These are phyloP conservation scores for Aspergillus olivimuriae DNA, from an alignment of 495 filamentous ascomycete genomes.

Conservation along the genomic window DNA sequence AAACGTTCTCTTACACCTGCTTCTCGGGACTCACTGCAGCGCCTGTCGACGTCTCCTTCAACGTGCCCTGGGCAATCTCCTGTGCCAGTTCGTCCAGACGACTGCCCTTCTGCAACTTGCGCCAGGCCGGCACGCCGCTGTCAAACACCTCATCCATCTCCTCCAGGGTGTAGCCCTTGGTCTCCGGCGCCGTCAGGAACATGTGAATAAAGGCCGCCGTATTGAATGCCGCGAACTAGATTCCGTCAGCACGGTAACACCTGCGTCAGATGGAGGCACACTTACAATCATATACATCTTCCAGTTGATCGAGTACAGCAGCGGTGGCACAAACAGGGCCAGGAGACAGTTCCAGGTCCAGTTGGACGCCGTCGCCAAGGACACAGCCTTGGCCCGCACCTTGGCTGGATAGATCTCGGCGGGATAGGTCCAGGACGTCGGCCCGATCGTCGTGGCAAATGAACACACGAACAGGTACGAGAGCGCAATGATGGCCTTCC, in stretches of 20 bases:
- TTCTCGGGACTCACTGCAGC: neutral
- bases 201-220: conserved; percentile 33
- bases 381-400: conserved; percentile 61
- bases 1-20: neutral
- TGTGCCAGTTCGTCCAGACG: conserved; percentile 9
- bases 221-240: conserved; percentile 17
- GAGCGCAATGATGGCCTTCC: conserved; percentile 52
- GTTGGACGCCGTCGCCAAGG: conserved; percentile 57
- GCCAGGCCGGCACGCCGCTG: conserved; percentile 11
- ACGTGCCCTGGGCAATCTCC: conserved; percentile 13
- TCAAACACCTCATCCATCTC: conserved; percentile 43
- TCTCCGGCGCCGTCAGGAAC: conserved; percentile 52
- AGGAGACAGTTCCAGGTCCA: conserved; percentile 50
- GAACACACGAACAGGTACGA: conserved; percentile 61
- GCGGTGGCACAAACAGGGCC: conserved; percentile 12
- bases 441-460: conserved; percentile 46
- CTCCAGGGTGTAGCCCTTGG: conserved; percentile 43
- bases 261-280: neutral
- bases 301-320: conserved; percentile 17
- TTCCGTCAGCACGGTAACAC: no score
- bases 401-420: conserved; percentile 62
- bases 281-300: conserved; percentile 19
- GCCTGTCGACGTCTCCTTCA: conserved; percentile 4
- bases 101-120: conserved; percentile 6
- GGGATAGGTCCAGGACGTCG: conserved; percentile 53